phyloP scores from a whole-genome alignment of 139 green algal genomes.

The Tetradesmus obliquus region DNA sequence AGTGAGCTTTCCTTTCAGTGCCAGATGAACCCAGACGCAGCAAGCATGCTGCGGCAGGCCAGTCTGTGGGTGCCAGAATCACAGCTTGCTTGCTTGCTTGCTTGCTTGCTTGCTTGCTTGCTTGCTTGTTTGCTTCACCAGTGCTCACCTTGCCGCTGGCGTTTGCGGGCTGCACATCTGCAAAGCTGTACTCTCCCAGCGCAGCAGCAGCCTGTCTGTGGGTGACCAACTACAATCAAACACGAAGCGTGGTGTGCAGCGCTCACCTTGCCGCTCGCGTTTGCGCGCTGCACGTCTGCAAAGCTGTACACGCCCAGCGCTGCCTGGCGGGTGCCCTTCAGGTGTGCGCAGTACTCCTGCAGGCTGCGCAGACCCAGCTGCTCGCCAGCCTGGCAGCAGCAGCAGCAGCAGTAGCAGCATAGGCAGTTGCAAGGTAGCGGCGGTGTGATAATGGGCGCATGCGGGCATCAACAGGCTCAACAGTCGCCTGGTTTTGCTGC shows the following conservation, averaged over 20 bases:
- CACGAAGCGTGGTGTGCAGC: neutral
- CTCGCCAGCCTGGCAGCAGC: constrained; percentile 51
- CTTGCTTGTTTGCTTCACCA: no score
- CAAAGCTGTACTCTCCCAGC: constrained; percentile 56
- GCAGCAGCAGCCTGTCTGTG: constrained; percentile 5
- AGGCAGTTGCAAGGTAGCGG: neutral
- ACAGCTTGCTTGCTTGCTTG: no score
- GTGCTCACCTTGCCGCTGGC: constrained; percentile 46
- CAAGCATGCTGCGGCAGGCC: neutral
- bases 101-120: no score
- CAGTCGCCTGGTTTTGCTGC: no score
- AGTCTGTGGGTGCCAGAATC: neutral
- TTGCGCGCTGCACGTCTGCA: constrained; percentile 64
- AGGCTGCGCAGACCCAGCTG: constrained; percentile 64
- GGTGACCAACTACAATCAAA: neutral
- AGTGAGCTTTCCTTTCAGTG: no score
- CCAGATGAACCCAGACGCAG: neutral
- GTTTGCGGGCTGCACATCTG: constrained; percentile 68
- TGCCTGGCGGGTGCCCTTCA: constrained; percentile 52
- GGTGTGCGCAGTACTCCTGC: constrained; percentile 61
- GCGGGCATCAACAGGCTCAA: no score
- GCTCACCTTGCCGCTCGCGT: constrained; percentile 54
- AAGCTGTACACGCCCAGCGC: constrained; percentile 58
- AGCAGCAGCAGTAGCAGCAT: constrained; percentile 30
- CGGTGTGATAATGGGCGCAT: no score